Base-by-base conservation (phyloP, 2,329 filamentous ascomycete species). In the Massarina eburnea region DNA sequence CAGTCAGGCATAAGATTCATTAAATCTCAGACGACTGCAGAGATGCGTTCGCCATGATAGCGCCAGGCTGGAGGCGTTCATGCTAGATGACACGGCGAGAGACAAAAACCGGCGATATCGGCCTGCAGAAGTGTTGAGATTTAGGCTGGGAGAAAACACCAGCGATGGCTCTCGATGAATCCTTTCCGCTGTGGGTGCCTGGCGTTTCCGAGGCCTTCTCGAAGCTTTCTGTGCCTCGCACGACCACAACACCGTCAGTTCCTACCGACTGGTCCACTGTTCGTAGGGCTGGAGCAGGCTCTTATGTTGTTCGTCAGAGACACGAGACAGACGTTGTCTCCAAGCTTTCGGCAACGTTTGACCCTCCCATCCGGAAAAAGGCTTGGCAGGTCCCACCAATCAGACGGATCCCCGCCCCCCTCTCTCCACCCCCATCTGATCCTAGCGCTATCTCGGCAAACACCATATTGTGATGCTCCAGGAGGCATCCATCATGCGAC, bases 251-350 rank as follows among this genome's bases (percentile, higher is more conserved):
- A 30, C 4, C n/a, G 12, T 14, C 27, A 14, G 27, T 14, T 14
- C 9, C 27, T 5, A 14, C n/a, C 5, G 12, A 7, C 24, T 26
- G 24, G 12, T 12, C 7, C 24, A 7, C 7, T 26, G 12, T 12
- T 26, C 24, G 7, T 7, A 7, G 12, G 12, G 24, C 24, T 26
- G 24, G 7, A 7, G 12, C 5, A 6, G 12, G 12, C 4, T 30
- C n/a, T 18, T 22, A 12, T n/a, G 38, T 36, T 21, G 30, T 12
- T 22, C 15, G 20, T 30, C 22, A 30, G 35, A 24, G 44, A 52
- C 44, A 35, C 41, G 62, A 64, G 39, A 61, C 60, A 64, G 51
- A 51, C 40, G 48, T 46, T 49, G 62, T 66, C 58, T 66, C 62
- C 48, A 54, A 61, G 47, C 46, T 49, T 60, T 60, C 59, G 58